These are phyloP conservation scores for Pleurostoma richardsiae DNA, from an alignment of 2,329 filamentous ascomycete genomes.

Conservation along the genomic window DNA sequence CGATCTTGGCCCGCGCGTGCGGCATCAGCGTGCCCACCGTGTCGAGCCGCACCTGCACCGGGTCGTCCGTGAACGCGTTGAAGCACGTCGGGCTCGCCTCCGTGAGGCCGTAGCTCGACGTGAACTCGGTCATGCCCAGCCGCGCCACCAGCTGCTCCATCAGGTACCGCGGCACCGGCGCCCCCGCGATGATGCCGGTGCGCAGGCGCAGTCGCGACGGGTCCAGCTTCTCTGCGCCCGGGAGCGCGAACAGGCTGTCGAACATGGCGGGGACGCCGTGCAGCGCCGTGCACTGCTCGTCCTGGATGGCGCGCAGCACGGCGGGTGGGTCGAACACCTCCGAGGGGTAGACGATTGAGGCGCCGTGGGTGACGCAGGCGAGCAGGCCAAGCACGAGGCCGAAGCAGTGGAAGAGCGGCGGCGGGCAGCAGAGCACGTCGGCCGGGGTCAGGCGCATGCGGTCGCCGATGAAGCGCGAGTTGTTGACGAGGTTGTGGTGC, in stretches of 20 bases:
- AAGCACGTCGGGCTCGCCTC: constrained; percentile 78
- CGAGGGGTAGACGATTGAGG: constrained; percentile 70
- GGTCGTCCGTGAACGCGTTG: constrained; percentile 72
- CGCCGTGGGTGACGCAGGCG: constrained; percentile 67
- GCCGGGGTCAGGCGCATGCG: constrained; percentile 63
- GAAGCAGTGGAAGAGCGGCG: constrained; percentile 83
- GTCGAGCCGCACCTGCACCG: constrained; percentile 58
- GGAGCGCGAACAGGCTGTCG: constrained; percentile 53
- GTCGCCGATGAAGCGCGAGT: constrained; percentile 67
- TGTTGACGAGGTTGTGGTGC: constrained; percentile 61
- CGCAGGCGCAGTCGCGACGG: constrained; percentile 49
- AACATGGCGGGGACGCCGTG: constrained; percentile 86
- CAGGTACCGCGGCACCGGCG: constrained; percentile 68
- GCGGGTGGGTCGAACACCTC: constrained; percentile 67
- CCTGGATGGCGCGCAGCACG: constrained; percentile 60
- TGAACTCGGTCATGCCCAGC: constrained; percentile 72
- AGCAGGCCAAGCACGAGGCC: constrained; percentile 73
- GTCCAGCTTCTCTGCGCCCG: constrained; percentile 27
- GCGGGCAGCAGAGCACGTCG: constrained; percentile 74
- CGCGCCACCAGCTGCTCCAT: constrained; percentile 68
- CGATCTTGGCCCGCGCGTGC: constrained; percentile 72
- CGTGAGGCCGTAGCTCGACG: constrained; percentile 67
- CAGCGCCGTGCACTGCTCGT: constrained; percentile 67
- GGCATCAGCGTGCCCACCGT: constrained; percentile 76
- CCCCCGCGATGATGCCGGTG: constrained; percentile 75